A percentile compares a stretch with the other conserved stretches of the same genome.
Evolutionary conservation across 2,329 filamentous ascomycete genomes (phyloP).

Genomic region (Beauveria sp.): DNA sequence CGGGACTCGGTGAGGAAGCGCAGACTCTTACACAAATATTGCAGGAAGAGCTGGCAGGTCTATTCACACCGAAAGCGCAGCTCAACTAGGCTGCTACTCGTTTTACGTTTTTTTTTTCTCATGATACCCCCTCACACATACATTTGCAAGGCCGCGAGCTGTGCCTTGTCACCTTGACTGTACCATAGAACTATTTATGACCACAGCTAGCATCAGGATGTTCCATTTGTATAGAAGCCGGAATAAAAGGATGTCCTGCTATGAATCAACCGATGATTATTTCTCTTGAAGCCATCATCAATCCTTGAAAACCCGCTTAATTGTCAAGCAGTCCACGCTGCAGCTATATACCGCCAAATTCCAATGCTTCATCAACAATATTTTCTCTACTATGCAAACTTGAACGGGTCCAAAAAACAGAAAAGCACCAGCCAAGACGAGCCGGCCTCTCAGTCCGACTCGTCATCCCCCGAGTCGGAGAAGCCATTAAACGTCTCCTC

Average conservation of each 20-base stretch:
- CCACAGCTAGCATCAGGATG: not conserved
- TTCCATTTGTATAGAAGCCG: not conserved
- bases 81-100: not conserved
- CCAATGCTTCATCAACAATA: not conserved
- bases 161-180: not conserved
- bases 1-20: constrained; percentile 34
- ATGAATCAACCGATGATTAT: not conserved
- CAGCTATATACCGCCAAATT: not conserved
- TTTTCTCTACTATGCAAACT: not conserved
- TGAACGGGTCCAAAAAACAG: not conserved
- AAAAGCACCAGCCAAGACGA: not conserved
- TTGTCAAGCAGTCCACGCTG: not conserved
- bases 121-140: constrained; percentile 4
- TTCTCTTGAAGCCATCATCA: not conserved
- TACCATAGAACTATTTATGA: constrained; percentile 1
- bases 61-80: constrained; percentile 20
- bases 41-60: constrained; percentile 26
- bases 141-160: not conserved
- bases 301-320: not conserved
- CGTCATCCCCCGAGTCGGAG: constrained; percentile 34
- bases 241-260: not conserved
- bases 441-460: constrained; percentile 23
- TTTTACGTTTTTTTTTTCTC: not conserved
- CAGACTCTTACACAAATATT: constrained; percentile 31
- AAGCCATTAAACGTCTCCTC: constrained; percentile 55